phyloP scores from a whole-genome alignment of 179 eudicot species.

The Silene coronaria region DNA sequence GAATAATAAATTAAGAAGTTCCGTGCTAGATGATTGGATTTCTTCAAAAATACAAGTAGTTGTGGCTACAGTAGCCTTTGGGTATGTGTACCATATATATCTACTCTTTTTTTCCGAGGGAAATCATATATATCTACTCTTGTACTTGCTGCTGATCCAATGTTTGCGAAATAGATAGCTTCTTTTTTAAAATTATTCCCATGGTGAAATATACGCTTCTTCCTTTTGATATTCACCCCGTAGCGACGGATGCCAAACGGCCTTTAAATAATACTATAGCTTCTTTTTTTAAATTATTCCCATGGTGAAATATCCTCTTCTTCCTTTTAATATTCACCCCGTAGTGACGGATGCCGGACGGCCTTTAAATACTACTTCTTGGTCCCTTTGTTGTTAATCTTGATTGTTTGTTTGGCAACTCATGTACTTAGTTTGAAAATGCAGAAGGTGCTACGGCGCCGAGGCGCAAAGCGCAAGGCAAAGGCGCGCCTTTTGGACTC shows the following conservation, averaged over 20 bases:
- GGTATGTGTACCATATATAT: slow-evolving; percentile 37
- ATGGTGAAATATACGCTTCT: not conserved
- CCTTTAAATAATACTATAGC: too few species aligned
- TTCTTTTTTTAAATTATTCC: not conserved
- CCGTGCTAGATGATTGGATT: slow-evolving; percentile 90
- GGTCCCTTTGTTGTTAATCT: not conserved
- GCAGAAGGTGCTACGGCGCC: too few species aligned
- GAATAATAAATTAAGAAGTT: slow-evolving; percentile 72
- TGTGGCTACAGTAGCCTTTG: slow-evolving; percentile 96
- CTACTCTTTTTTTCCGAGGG: not conserved
- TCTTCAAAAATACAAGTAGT: slow-evolving; percentile 82
- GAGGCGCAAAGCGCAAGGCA: too few species aligned
- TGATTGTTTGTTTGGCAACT: not conserved
- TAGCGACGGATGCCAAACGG: not conserved
- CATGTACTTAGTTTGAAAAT: too few species aligned
- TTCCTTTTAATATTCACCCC: not conserved
- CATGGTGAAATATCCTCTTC: not conserved
- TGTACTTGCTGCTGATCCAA: not conserved
- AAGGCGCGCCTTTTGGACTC: too few species aligned
- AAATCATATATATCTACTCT: not conserved
- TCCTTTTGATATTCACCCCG: not conserved
- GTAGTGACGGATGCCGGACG: not conserved
- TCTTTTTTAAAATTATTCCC: not conserved
- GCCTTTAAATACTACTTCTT: not conserved
- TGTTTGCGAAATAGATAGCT: not conserved